Percentiles rank a stretch among this genome's conserved stretches.
These are phyloP conservation scores for Sclerotinia spermophila DNA, from an alignment of 2,329 filamentous ascomycete species.

Conservation along the genomic window DNA sequence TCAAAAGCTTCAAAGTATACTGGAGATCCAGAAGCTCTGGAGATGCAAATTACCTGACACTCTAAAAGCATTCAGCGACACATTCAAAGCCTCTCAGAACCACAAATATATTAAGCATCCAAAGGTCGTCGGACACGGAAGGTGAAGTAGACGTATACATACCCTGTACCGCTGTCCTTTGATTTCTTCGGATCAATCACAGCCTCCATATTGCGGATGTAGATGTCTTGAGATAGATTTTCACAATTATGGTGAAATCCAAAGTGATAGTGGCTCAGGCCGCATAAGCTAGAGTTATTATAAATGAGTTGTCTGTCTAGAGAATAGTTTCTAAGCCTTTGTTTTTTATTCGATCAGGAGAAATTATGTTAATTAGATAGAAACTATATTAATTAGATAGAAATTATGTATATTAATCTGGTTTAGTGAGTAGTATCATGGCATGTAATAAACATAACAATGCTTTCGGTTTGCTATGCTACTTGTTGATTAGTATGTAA, in stretches of 20 bases:
- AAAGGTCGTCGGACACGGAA: not conserved
- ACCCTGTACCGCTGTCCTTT: too few relatives aligned
- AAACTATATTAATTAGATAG: not conserved
- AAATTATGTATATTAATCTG: not conserved
- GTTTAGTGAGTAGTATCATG: not conserved
- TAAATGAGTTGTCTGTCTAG: not conserved
- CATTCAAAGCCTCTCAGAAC: not conserved
- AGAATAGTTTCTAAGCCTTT: too few relatives aligned
- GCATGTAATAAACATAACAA: not conserved
- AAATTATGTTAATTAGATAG: not conserved
- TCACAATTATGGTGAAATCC: not conserved
- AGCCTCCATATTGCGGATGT: not conserved
- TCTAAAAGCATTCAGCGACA: not conserved
- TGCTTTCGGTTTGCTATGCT: not conserved
- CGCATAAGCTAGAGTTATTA: not conserved
- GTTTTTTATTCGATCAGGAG: not conserved
- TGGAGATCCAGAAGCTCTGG: not conserved
- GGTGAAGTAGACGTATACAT: not conserved
- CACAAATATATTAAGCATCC: not conserved
- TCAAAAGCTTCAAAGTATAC: not conserved
- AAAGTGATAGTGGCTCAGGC: not conserved
- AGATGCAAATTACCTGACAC: too few relatives aligned
- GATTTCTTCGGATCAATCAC: fast-evolving
- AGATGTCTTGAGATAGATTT: not conserved
- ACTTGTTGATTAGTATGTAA: too few relatives aligned